Evolutionary conservation across 202 grass and related monocot species (phyloP).

Genomic region (Eragrostis tef): DNA sequence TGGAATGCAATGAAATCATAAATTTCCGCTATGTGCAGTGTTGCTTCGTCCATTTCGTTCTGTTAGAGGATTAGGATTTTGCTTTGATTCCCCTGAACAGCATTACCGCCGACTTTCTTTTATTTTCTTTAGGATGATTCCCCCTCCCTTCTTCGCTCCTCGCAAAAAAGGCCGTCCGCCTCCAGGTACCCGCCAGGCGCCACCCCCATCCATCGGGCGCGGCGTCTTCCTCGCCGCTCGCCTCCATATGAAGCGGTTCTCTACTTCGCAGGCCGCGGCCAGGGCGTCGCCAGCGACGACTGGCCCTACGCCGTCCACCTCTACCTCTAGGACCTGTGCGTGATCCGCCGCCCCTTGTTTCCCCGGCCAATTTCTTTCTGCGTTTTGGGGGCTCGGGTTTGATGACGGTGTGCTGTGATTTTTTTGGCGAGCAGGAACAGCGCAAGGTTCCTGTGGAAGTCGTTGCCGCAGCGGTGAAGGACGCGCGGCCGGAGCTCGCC

Average conservation of each 20-base stretch:
- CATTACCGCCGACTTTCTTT: too few relatives aligned
- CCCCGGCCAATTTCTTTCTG: not conserved
- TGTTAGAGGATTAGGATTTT: too few relatives aligned
- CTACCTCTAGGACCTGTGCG: slow-evolving; percentile 74
- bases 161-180: too few relatives aligned
- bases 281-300: slow-evolving; percentile 58
- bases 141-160: too few relatives aligned
- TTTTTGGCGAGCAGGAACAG: slow-evolving; percentile 65
- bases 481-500: slow-evolving; percentile 67
- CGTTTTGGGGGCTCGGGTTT: slow-evolving; percentile 41
- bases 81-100: too few relatives aligned
- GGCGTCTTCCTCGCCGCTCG: not conserved
- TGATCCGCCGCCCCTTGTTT: not conserved
- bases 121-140: too few relatives aligned
- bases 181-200: not conserved
- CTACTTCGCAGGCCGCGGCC: slow-evolving; percentile 55
- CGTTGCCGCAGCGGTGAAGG: slow-evolving; percentile 76
- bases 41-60: too few relatives aligned
- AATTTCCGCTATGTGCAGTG: too few relatives aligned
- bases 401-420: slow-evolving; percentile 8
- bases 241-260: slow-evolving; percentile 14
- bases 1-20: too few relatives aligned
- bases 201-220: not conserved
- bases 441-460: slow-evolving; percentile 87
- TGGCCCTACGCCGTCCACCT: slow-evolving; percentile 95